These are phyloP conservation scores for Iris macrosiphon DNA, from an alignment of 106 monocot species.

Conservation along the genomic window DNA sequence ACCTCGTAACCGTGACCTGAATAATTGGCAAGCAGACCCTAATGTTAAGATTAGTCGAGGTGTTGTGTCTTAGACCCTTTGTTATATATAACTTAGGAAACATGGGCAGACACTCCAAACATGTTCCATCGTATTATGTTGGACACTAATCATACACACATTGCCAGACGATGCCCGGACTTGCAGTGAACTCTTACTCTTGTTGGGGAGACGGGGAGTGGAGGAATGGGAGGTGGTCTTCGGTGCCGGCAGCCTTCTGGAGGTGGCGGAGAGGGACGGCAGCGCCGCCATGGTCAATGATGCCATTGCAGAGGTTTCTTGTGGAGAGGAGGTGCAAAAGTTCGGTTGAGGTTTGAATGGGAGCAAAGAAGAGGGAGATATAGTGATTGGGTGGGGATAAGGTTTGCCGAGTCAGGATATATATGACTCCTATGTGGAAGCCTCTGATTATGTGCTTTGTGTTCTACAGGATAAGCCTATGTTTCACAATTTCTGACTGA, in stretches of 20 bases:
- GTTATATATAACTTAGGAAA: too few relatives aligned
- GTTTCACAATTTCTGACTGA: background rate
- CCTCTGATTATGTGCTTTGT: too few relatives aligned
- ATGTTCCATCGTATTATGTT: too few relatives aligned
- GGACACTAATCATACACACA: constrained; percentile 44
- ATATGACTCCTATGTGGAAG: too few relatives aligned
- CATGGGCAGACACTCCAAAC: too few relatives aligned
- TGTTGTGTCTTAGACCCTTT: too few relatives aligned
- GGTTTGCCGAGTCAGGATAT: constrained; percentile 1
- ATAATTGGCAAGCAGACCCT: too few relatives aligned
- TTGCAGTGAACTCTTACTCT: too few relatives aligned
- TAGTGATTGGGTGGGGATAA: background rate
- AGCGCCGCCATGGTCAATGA: background rate
- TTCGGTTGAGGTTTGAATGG: too few relatives aligned
- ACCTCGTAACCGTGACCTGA: too few relatives aligned
- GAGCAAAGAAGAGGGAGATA: background rate
- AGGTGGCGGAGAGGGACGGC: background rate
- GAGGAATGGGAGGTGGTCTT: background rate
- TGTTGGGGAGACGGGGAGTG: background rate
- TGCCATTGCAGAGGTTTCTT: background rate
- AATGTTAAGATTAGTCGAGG: too few relatives aligned
- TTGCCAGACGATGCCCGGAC: constrained; percentile 10
- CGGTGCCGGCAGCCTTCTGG: background rate
- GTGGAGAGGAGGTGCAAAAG: too few relatives aligned
- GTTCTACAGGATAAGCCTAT: background rate